A percentile compares a stretch with the other conserved stretches of the same genome.
Evolutionary conservation across 495 filamentous ascomycete species (phyloP).

Genomic region (Podospora pseudocomata): DNA sequence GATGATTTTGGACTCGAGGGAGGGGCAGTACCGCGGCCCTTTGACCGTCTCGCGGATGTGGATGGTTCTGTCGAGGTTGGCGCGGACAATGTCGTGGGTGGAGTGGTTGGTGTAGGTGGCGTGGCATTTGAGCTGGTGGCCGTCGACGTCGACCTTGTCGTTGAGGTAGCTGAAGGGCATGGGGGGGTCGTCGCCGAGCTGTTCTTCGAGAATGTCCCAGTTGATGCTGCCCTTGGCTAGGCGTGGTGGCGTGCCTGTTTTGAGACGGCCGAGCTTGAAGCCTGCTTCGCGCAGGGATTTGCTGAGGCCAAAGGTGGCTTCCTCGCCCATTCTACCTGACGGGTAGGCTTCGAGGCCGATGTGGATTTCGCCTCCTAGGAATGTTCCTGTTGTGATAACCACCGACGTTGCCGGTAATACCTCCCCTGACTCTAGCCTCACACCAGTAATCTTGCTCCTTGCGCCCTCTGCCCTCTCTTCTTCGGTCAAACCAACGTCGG

Average conservation of each 20-base stretch:
- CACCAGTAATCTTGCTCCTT: conserved; percentile 75
- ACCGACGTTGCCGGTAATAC: conserved; percentile 75
- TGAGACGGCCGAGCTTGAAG: conserved; percentile 85
- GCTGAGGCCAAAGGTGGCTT: conserved; percentile 88
- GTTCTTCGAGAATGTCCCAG: conserved; percentile 64
- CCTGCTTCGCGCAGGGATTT: conserved; percentile 87
- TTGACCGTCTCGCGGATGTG: conserved; percentile 95
- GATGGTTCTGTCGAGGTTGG: conserved; percentile 85
- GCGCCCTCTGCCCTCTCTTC: conserved; percentile 45
- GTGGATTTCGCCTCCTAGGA: conserved; percentile 94
- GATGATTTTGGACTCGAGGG: conserved; percentile 90
- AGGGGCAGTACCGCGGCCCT: conserved; percentile 92
- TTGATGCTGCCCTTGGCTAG: conserved; percentile 80
- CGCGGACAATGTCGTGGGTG: conserved; percentile 79
- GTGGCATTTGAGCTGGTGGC: conserved; percentile 82
- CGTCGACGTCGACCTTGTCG: conserved; percentile 63
- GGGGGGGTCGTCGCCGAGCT: conserved; percentile 80
- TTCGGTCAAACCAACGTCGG: not conserved
- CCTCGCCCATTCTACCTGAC: conserved; percentile 89
- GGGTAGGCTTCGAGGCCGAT: conserved; percentile 83
- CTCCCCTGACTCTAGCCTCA: conserved; percentile 85
- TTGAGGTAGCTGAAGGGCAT: conserved; percentile 91
- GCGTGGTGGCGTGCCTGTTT: conserved; percentile 92
- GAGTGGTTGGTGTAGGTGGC: conserved; percentile 78
- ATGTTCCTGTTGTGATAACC: conserved; percentile 93